These are phyloP conservation scores for Helenozyma baotianmanensis DNA, from an alignment of 805 yeast genomes.

Conservation along the genomic window DNA sequence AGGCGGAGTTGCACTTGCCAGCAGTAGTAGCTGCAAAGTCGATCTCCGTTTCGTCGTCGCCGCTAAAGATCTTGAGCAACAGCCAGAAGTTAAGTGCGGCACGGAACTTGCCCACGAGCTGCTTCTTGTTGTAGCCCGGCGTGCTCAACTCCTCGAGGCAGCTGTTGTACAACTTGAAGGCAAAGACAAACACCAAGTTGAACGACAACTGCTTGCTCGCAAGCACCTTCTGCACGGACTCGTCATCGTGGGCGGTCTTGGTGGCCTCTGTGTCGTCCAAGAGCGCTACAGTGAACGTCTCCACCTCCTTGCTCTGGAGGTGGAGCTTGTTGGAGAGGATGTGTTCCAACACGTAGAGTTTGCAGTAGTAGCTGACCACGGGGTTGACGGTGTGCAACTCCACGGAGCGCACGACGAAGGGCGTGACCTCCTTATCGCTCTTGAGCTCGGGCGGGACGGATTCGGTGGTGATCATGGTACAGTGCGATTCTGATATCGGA, in stretches of 20 bases:
- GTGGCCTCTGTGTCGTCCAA: slow-evolving; percentile 67
- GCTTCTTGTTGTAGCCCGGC: slow-evolving; percentile 34
- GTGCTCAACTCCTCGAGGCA: slow-evolving; percentile 39
- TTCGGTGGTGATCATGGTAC: slow-evolving; percentile 1
- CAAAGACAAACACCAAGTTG: slow-evolving; percentile 36
- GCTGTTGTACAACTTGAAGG: slow-evolving; percentile 50
- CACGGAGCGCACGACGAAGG: slow-evolving; percentile 48
- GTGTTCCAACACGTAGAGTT: slow-evolving; percentile 63
- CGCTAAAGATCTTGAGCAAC: slow-evolving; percentile 35
- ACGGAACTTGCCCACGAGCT: slow-evolving; percentile 48
- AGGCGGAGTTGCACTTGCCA: slow-evolving; percentile 57
- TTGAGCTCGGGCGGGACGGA: slow-evolving; percentile 11
- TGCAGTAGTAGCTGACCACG: slow-evolving; percentile 67
- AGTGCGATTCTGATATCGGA: too few relatives aligned
- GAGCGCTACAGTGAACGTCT: slow-evolving; percentile 53
- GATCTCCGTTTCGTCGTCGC: slow-evolving; percentile 18
- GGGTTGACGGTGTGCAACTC: slow-evolving; percentile 62
- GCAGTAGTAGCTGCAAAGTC: slow-evolving; percentile 48
- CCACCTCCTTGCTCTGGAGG: slow-evolving; percentile 48
- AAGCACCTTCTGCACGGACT: slow-evolving; percentile 44
- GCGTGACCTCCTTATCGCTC: slow-evolving; percentile 38
- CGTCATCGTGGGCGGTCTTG: slow-evolving; percentile 41
- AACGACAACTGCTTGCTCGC: slow-evolving; percentile 51
- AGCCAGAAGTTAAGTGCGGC: slow-evolving; percentile 54
- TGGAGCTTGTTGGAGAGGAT: slow-evolving; percentile 62